Evolutionary conservation across 202 grass and related monocot genomes (phyloP), one percentile per base, ranked within the genome.

Genomic region (Bolboschoenoplectus hybrid): DNA sequence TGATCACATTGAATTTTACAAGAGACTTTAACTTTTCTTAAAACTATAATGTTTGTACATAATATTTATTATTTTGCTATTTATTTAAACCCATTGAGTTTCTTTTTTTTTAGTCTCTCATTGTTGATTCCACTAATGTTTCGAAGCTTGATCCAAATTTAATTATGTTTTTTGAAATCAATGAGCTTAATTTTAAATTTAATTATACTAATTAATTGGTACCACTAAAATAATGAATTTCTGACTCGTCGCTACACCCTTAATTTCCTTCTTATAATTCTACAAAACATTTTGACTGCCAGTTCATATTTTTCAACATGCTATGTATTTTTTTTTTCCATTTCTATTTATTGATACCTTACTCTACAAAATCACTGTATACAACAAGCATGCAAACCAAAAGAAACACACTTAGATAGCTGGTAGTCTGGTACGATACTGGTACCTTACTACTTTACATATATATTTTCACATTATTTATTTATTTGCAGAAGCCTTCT

Each of bases 401-500:
- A n/a, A 43, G 55, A 41, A n/a, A 58, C 2, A 4, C 34, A 57
- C 52, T 55, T 50, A 49, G 61, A 26, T 77, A 55, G 11, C 13
- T 68, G 65, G 65, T 36, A 39, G 11, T 68, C 1, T 68, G 12
- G 38, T 40, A 68, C 36, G 5, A 4, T 26, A 26, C 26, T 41
- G 50, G 34, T 38, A 57, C 1, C 7, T 58, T 26, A 80, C 8
- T 80, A 43, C 16, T 41, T 17, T 40, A 61, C 55, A 62, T 19
- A 60, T 61, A 8, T 80, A 3, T 26, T 79, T 82, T n/a, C 11
- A 10, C n/a, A 64, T 51, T 36, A 67, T 83, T 83, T 36, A 67
- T 83, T 83, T 53, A 81, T 81, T 81, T 63, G 36, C 19, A 11
- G 26, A 66, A 52, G 45, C 11, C 52, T 65, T 94, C 89, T 49